Percentiles rank a stretch among this genome's conserved stretches.
Conservation (phyloP, 352 stramenopile genomes). For the Phytophthora multivora region DNA sequence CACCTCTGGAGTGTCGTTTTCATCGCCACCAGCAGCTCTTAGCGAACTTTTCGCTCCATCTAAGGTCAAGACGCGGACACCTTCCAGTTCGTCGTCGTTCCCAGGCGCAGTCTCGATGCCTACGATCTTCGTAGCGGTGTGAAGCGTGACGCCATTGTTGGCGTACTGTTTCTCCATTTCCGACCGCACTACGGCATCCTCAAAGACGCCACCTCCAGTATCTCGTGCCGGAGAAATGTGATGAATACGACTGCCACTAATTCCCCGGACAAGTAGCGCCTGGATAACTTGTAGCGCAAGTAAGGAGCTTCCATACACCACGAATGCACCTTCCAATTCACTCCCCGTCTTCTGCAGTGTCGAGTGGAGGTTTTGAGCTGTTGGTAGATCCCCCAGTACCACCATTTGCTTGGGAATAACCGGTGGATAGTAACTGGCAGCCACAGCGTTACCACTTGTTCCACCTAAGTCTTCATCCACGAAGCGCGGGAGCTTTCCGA, state of each 20-base stretch:
- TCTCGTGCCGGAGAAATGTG: slow-evolving; percentile 58
- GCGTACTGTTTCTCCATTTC: slow-evolving; percentile 67
- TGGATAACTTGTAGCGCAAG: slow-evolving; percentile 77
- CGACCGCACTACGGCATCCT: slow-evolving; percentile 59
- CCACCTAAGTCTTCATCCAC: slow-evolving; percentile 39
- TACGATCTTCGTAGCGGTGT: slow-evolving; percentile 57
- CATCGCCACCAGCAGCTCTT: neutral
- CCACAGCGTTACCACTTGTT: neutral
- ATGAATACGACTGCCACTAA: slow-evolving; percentile 53
- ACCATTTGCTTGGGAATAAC: slow-evolving; percentile 32
- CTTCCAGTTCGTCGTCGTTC: slow-evolving; percentile 45
- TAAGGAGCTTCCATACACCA: slow-evolving; percentile 68
- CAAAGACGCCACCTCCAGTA: slow-evolving; percentile 43
- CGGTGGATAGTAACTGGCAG: slow-evolving; percentile 32
- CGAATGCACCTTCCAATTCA: slow-evolving; percentile 35
- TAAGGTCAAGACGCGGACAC: slow-evolving; percentile 39
- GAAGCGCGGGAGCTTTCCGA: slow-evolving; percentile 46
- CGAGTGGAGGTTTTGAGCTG: slow-evolving; percentile 29
- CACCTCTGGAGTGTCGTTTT: neutral
- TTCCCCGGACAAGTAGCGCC: slow-evolving; percentile 43
- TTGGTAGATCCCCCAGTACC: slow-evolving; percentile 25
- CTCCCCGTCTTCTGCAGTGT: slow-evolving; percentile 5
- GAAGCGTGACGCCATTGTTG: slow-evolving; percentile 38
- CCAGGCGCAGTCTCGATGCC: slow-evolving; percentile 34
- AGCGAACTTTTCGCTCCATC: slow-evolving; percentile 9